Percentiles rank a stretch among this genome's conserved stretches.
These are phyloP conservation scores for Ceratocystis smalleyi DNA, from an alignment of 2,329 filamentous ascomycete species.

Conservation along the genomic window DNA sequence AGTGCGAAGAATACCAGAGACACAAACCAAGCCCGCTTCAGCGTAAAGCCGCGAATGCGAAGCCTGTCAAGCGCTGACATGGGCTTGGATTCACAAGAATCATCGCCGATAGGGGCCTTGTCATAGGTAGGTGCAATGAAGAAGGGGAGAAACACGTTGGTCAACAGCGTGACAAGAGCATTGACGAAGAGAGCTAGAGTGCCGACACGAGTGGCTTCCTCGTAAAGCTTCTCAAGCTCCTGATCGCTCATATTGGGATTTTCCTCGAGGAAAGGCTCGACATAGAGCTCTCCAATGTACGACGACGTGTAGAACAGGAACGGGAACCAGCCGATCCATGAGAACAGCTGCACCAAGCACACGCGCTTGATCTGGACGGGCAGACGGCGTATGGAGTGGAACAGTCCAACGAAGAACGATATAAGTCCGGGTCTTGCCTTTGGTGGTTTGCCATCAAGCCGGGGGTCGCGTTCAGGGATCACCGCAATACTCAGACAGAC, in stretches of 20 bases:
- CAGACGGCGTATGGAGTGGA: constrained; percentile 58
- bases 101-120: constrained; percentile 7
- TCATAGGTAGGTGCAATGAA: constrained; percentile 72
- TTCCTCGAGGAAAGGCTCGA: constrained; percentile 60
- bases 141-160: constrained; percentile 72
- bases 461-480: constrained; percentile 68
- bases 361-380: constrained; percentile 71
- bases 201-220: constrained; percentile 69
- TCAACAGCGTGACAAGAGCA: constrained; percentile 65
- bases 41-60: constrained; percentile 67
- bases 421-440: constrained; percentile 50
- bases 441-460: background rate
- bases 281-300: constrained; percentile 85
- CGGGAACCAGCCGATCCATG: constrained; percentile 92
- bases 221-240: constrained; percentile 67
- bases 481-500: constrained; percentile 52
- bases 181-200: constrained; percentile 83
- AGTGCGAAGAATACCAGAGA: constrained; percentile 70
- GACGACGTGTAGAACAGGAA: constrained; percentile 92
- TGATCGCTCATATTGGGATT: constrained; percentile 63
- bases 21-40: constrained; percentile 74
- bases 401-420: constrained; percentile 65
- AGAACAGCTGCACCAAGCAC: constrained; percentile 68
- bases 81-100: constrained; percentile 18
- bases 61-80: constrained; percentile 42